Percentiles rank a stretch among this genome's conserved stretches.
Conservation (phyloP, 495 filamentous ascomycete genomes). For the Hypoxylon rickii region DNA sequence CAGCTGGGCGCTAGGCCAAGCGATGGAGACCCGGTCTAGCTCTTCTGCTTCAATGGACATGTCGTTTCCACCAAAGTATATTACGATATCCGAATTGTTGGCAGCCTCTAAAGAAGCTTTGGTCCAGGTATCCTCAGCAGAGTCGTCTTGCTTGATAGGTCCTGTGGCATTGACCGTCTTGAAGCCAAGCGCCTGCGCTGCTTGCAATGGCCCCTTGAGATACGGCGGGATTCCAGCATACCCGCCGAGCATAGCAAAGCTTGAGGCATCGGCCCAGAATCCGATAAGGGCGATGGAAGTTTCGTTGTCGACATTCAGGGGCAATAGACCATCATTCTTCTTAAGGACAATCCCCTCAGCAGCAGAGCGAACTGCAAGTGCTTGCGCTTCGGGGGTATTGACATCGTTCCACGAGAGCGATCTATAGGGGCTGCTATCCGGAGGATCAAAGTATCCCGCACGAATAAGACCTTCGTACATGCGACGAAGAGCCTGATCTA, state of each 20-base stretch:
- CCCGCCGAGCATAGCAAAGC: constrained; percentile 43
- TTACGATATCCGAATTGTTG: constrained; percentile 42
- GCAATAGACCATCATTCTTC: constrained; percentile 46
- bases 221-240: constrained; percentile 47
- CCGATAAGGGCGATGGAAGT: constrained; percentile 47
- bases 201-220: constrained; percentile 40
- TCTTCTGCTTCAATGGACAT: constrained; percentile 43
- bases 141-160: constrained; percentile 29
- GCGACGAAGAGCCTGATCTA: constrained; percentile 42
- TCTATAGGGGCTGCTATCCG: constrained; percentile 33
- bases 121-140: constrained; percentile 22
- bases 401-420: constrained; percentile 39
- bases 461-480: constrained; percentile 44
- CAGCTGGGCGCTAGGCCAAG: constrained; percentile 49
- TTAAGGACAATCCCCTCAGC: constrained; percentile 44
- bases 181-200: constrained; percentile 40
- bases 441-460: constrained; percentile 43
- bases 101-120: constrained; percentile 42
- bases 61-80: constrained; percentile 52
- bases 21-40: constrained; percentile 44
- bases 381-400: constrained; percentile 33
- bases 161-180: constrained; percentile 32
- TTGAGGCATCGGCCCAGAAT: constrained; percentile 44
- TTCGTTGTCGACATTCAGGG: constrained; percentile 30
- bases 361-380: constrained; percentile 41